A percentile compares a stretch with the other conserved stretches of the same genome.
These are phyloP conservation scores for Amanita brunnescens DNA, from an alignment of 768 basidiomycete genomes.

Conservation along the genomic window DNA sequence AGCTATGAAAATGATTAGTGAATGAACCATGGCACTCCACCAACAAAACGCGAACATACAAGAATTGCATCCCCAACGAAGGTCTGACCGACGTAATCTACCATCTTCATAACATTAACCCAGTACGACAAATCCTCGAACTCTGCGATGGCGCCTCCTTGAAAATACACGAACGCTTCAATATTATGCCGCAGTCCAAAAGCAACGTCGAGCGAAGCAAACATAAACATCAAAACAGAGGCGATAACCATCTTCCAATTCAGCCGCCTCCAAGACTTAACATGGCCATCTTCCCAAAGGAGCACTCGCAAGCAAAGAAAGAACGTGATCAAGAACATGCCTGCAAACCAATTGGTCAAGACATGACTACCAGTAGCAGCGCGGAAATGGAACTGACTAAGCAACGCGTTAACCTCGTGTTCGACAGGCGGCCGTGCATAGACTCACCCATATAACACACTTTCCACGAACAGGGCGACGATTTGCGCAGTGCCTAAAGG, in stretches of 20 bases:
- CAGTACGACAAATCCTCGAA: constrained; percentile 28
- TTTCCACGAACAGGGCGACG: constrained; percentile 32
- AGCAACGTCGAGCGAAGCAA: constrained; percentile 32
- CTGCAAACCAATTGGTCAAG: constrained; percentile 12
- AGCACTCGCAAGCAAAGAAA: constrained; percentile 25
- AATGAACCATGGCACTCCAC: neutral
- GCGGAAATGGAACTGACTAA: neutral
- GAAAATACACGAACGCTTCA: constrained; percentile 29
- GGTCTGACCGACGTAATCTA: constrained; percentile 31
- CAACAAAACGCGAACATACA: constrained; percentile 16
- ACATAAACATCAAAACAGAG: constrained; percentile 28
- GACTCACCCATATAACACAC: constrained; percentile 28
- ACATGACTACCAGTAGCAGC: neutral
- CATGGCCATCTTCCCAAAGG: constrained; percentile 20
- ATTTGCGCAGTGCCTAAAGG: constrained; percentile 30
- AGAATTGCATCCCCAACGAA: constrained; percentile 35
- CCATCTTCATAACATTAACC: constrained; percentile 36
- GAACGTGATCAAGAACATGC: constrained; percentile 30
- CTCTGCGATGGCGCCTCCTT: constrained; percentile 22
- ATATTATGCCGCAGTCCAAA: constrained; percentile 33
- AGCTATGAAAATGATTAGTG: constrained; percentile 16
- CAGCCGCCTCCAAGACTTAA: constrained; percentile 17
- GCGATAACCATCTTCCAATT: constrained; percentile 29
- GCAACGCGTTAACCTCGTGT: neutral
- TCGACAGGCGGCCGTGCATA: neutral